Evolutionary conservation across 2,329 filamentous ascomycete genomes (phyloP).

Genomic region (Chrysoporthe deuterocubensis): DNA sequence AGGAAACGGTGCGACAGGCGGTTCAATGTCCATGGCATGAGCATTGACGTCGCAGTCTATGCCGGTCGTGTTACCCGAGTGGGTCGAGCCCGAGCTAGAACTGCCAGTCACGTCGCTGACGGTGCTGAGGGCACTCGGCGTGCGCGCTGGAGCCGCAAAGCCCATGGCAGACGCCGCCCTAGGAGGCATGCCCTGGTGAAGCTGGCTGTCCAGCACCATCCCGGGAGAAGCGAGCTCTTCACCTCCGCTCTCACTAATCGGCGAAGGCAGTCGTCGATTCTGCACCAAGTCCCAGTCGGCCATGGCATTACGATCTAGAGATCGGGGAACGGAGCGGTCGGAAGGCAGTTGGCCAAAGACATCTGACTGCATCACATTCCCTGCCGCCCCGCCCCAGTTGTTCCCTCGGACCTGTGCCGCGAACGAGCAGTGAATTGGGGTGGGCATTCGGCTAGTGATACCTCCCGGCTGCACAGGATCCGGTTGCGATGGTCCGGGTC

Average conservation of each 20-base stretch:
- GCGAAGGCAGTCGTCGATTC: constrained; percentile 59
- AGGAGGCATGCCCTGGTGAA: constrained; percentile 41
- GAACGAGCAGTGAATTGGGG: constrained; percentile 63
- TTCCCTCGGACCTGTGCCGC: constrained; percentile 59
- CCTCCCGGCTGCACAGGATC: constrained; percentile 37
- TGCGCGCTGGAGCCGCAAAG: constrained; percentile 34
- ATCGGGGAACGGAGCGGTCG: constrained; percentile 53
- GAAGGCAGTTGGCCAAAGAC: constrained; percentile 45
- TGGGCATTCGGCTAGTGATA: constrained; percentile 56
- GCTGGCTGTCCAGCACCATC: constrained; percentile 45
- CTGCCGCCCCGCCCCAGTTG: constrained; percentile 47
- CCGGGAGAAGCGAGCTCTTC: constrained; percentile 49
- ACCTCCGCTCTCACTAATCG: constrained; percentile 59
- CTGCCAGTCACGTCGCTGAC: constrained; percentile 27
- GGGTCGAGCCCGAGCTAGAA: constrained; percentile 7
- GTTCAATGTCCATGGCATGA: constrained; percentile 41
- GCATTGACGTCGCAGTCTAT: constrained; percentile 19
- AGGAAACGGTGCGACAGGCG: constrained; percentile 52
- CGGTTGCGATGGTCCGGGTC: constrained; percentile 38
- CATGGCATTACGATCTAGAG: constrained; percentile 43
- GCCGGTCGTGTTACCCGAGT: constrained; percentile 24
- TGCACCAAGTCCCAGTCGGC: constrained; percentile 58
- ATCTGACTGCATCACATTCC: constrained; percentile 39
- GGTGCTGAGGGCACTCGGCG: constrained; percentile 34
- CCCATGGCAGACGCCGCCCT: constrained; percentile 40